Evolutionary conservation across 2,329 filamentous ascomycete genomes (phyloP), one percentile per base, ranked within the genome.

Genomic region (Drechslera avenae): DNA sequence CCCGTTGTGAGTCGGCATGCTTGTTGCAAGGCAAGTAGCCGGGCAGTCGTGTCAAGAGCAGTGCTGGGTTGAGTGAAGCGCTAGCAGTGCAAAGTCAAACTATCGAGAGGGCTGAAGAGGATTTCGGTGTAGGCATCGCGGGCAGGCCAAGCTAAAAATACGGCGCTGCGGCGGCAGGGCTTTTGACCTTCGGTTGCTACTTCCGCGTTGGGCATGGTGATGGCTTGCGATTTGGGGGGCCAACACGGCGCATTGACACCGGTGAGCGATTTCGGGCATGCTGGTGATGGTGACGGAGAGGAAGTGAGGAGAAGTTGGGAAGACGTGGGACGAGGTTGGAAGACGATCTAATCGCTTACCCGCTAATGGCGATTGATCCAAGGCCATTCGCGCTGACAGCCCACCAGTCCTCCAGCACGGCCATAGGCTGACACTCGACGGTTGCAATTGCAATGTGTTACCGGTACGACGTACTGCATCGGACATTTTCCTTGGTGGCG

Each of bases 71-170:
- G 21, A 23, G 9, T 7, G 9, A 23, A 7, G 21, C 21, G 21
- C 21, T 23, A 23, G 21, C 21, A 23, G 21, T 8, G 21, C 4
- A 23, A 7, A 23, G 21, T 23, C 21, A 23, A 23, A 23, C 21
- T 23, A 23, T 23, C 21, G 2, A 23, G 21, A 23, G 26, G 26
- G 26, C 26, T 28, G 26, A 28, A 12, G 35, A 35, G 5, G 21
- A 7, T 14, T 13, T 1, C 21, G 4, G 12, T 23, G 17, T 32
- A 35, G 18, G n/a, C 8, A 32, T 40, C 19, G 52, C 18, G 42
- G 45, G 41, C 43, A 39, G 50, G 50, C 34, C 44, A 47, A 50
- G 54, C 57, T 58, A 60, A 54, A 54, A 52, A 62, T 56, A 56
- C 54, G 45, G 43, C 45, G 45, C 35, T 33, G 26, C 39, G 43